These are phyloP conservation scores for Hirsutella rhossiliensis DNA, from an alignment of 2,329 filamentous ascomycete species.

Conservation along the genomic window DNA sequence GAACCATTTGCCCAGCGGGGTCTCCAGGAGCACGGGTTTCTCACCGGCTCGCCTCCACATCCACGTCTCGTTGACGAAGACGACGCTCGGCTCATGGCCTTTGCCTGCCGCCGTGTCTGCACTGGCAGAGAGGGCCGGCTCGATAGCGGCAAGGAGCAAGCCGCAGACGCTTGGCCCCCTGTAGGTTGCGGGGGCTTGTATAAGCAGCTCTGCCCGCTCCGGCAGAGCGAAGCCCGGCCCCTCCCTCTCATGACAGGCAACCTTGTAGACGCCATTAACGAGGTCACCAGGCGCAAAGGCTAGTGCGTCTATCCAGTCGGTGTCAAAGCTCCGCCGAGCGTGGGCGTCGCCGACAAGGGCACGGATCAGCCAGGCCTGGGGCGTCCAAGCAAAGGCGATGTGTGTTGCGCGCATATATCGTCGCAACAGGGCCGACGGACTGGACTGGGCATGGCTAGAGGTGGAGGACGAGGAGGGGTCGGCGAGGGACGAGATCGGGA, in stretches of 20 bases:
- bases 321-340: slow-evolving; percentile 12
- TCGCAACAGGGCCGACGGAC: slow-evolving; percentile 10
- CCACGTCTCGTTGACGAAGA: slow-evolving; percentile 27
- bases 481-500: neutral
- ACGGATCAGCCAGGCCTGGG: slow-evolving; percentile 18
- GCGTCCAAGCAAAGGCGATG: slow-evolving; percentile 18
- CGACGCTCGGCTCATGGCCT: slow-evolving; percentile 4
- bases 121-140: neutral
- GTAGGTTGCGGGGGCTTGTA: slow-evolving; percentile 12
- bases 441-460: slow-evolving; percentile 1
- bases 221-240: neutral
- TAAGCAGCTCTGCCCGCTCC: slow-evolving; percentile 16
- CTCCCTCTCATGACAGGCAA: slow-evolving; percentile 10
- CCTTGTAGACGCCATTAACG: slow-evolving; percentile 19
- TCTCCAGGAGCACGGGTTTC: slow-evolving; percentile 17
- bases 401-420: slow-evolving; percentile 16
- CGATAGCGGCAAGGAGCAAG: slow-evolving; percentile 13
- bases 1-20: slow-evolving; percentile 14
- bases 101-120: neutral
- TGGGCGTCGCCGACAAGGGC: slow-evolving; percentile 9
- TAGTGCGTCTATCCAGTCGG: slow-evolving; percentile 10
- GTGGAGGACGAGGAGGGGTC: slow-evolving; percentile 1
- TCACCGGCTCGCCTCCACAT: slow-evolving; percentile 20
- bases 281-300: slow-evolving; percentile 14
- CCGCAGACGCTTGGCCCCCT: slow-evolving; percentile 10